These are phyloP conservation scores for Globisporangium polare DNA, from an alignment of 352 stramenopile genomes.

Conservation along the genomic window DNA sequence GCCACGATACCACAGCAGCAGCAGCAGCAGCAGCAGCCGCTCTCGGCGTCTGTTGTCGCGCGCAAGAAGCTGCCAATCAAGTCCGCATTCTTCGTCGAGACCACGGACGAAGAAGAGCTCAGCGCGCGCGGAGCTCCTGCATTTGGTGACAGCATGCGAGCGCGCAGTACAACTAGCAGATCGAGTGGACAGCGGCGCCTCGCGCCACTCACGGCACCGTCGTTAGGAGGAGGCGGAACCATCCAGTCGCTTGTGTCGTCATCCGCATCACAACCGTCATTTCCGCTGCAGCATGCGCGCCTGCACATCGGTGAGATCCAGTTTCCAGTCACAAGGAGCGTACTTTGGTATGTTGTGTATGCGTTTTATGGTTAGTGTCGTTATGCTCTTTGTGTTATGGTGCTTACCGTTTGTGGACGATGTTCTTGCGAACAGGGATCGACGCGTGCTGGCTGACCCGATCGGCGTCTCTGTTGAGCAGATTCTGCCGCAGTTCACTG, in stretches of 20 bases:
- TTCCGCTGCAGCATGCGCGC: conserved; percentile 12
- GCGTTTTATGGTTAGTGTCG: not conserved
- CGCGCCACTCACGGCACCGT: not conserved
- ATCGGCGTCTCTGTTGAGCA: conserved; percentile 36
- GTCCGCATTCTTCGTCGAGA: conserved; percentile 73
- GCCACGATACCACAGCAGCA: not conserved
- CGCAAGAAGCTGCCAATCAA: conserved; percentile 10
- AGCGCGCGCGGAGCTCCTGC: not conserved
- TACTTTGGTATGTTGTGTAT: conserved; percentile 43
- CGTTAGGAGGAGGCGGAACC: not conserved
- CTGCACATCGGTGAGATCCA: conserved; percentile 59
- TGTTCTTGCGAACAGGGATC: conserved; percentile 39
- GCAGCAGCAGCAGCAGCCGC: not conserved
- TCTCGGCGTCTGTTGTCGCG: conserved; percentile 8
- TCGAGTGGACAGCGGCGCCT: not conserved
- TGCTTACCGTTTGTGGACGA: not conserved
- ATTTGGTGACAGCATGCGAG: not conserved
- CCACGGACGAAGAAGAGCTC: conserved; percentile 60
- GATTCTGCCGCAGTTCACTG: conserved; percentile 43
- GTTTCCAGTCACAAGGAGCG: conserved; percentile 59
- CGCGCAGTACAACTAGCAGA: not conserved
- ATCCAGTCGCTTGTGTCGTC: conserved; percentile 2
- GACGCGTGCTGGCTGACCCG: conserved; percentile 38
- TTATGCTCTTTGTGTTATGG: not conserved
- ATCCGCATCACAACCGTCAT: conserved; percentile 9